Evolutionary conservation across 106 monocot species (phyloP).

Genomic region (Vanilla planifolia): DNA sequence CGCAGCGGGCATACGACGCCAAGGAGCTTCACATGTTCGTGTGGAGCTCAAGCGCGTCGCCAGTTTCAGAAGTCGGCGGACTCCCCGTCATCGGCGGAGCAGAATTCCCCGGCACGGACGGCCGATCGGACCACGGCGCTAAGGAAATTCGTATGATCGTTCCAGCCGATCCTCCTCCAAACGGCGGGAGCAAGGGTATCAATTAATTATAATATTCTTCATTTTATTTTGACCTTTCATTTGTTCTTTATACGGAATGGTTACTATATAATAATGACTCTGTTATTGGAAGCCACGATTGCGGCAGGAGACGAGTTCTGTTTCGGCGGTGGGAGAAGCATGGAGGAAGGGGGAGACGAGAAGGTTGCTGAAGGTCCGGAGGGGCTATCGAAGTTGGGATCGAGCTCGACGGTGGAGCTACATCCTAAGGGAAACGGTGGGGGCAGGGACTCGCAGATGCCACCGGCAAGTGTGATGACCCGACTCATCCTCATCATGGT

Average conservation of each 20-base stretch:
- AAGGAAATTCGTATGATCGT: conserved; percentile 70
- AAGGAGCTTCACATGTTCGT: conserved; percentile 83
- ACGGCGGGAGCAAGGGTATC: conserved; percentile 28
- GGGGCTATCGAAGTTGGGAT: conserved; percentile 44
- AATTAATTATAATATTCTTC: neutral
- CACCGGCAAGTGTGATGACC: conserved; percentile 82
- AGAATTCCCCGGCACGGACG: conserved; percentile 9
- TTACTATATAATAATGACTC: too few relatives aligned
- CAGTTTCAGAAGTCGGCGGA: conserved; percentile 50
- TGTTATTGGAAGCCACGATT: neutral
- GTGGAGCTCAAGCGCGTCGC: conserved; percentile 72
- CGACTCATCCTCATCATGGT: conserved; percentile 92
- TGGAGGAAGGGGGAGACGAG: conserved; percentile 23
- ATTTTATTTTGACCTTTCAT: neutral
- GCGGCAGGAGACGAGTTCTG: conserved; percentile 16
- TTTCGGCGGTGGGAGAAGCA: conserved; percentile 25
- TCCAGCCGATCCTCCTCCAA: conserved; percentile 37
- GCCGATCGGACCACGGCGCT: conserved; percentile 20
- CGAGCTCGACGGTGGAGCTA: conserved; percentile 43
- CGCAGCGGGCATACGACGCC: conserved; percentile 21
- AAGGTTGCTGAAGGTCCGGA: conserved; percentile 16
- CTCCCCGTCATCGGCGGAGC: conserved; percentile 31
- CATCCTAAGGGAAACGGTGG: conserved; percentile 22
- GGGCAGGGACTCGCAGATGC: conserved; percentile 37
- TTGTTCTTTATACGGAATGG: too few relatives aligned